Conservation (phyloP, 108 stramenopile genomes). For the Mayamaea pseudoterrestris region DNA sequence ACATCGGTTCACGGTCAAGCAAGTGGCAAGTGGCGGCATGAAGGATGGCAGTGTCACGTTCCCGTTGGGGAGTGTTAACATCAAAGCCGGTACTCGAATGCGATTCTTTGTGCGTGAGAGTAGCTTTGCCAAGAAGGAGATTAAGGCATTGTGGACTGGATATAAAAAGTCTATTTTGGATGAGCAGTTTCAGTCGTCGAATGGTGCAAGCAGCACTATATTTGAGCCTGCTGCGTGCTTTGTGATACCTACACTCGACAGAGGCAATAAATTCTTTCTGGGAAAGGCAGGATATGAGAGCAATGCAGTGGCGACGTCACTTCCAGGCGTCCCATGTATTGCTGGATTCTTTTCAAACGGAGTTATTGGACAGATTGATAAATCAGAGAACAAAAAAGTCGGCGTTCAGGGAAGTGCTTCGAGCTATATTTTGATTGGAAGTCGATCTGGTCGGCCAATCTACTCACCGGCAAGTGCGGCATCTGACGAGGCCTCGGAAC, state of each 20-base stretch:
- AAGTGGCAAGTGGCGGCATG: constrained; percentile 78
- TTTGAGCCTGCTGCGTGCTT: constrained; percentile 56
- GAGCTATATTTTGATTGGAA: constrained; percentile 53
- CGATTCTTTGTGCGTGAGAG: constrained; percentile 78
- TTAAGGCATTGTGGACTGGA: constrained; percentile 74
- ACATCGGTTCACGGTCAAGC: constrained; percentile 58
- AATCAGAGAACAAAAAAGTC: constrained; percentile 10
- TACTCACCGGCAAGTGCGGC: constrained; percentile 34
- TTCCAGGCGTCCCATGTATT: constrained; percentile 45
- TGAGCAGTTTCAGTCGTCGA: constrained; percentile 16
- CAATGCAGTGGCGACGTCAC: constrained; percentile 27
- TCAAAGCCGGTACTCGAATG: constrained; percentile 58
- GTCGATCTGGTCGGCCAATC: constrained; percentile 55
- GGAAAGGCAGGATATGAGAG: constrained; percentile 70
- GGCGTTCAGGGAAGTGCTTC: constrained; percentile 61
- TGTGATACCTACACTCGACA: constrained; percentile 62
- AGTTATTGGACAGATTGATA: constrained; percentile 47
- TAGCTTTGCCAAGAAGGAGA: constrained; percentile 77
- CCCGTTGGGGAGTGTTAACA: constrained; percentile 57
- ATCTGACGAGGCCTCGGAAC: constrained; percentile 21
- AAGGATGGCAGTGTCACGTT: constrained; percentile 78
- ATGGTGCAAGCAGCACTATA: constrained; percentile 4
- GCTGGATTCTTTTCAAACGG: constrained; percentile 74
- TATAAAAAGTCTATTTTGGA: constrained; percentile 59
- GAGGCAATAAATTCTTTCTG: constrained; percentile 68